Evolutionary conservation across 192 early-diverging fungal species (phyloP), one percentile per base, ranked within the genome.

Genomic region (Backusella circina): DNA sequence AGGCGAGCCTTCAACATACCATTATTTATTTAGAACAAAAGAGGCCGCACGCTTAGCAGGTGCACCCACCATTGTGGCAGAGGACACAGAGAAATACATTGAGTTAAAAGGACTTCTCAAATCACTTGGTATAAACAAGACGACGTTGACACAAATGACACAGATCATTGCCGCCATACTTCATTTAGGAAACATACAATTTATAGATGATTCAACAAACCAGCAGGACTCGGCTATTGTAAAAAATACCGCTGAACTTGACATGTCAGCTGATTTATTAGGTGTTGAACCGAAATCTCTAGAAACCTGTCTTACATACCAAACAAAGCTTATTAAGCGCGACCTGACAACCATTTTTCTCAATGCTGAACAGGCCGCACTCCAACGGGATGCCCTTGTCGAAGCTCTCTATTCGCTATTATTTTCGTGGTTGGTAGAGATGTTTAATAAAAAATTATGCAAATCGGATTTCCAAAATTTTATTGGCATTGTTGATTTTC

Each of bases 81-180:
- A 86, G 68, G 91, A 90, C 73, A 65, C 78, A 35, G 78, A 86
- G 57, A 80, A 88, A 79, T 86, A 92, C 81, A 84, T 84, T 32
- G 87, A 91, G 77, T 77, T 95, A 26, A 84, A 86, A 61, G 77
- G 76, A 30, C 75, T 89, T 18, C 82, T 95, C 16, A 72, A 78
- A 32, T 79, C 86, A 7, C 87, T 91, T 35, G 91, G 93, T 0
- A 82, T 95, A 41, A 88, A 81, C 54, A 74, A 82, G 86, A 88
- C 28, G 86, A 91, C 75, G 57, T 91, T 97, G 37, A 88, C 84
- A 21, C 93, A 96, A 76, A 91, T 97, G 38, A 95, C 94, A 73
- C 87, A 93, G 33, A 86, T 93, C 44, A 80, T 99, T 37, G 90
- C 95, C 0, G 91, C 95, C 9, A 94, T 99, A 72, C 83, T 99